A percentile compares a stretch with the other conserved stretches of the same genome.
These are phyloP conservation scores for Aspergillus viridinutans DNA, from an alignment of 2,329 filamentous ascomycete genomes.

Conservation along the genomic window DNA sequence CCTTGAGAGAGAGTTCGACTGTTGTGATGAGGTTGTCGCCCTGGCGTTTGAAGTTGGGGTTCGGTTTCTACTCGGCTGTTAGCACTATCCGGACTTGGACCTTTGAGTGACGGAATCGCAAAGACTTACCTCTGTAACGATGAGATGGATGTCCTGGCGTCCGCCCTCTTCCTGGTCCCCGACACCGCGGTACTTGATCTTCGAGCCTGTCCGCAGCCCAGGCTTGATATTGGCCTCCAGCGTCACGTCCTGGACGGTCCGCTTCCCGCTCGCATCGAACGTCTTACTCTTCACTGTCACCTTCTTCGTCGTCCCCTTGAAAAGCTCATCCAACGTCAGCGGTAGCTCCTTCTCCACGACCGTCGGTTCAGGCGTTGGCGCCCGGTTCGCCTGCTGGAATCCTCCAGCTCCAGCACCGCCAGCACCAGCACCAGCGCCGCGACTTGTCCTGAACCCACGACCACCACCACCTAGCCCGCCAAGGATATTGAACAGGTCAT, in stretches of 20 bases:
- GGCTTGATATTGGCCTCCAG: conserved; percentile 94
- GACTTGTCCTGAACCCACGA: conserved; percentile 28
- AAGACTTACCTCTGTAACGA: conserved; percentile 78
- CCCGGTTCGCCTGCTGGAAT: conserved; percentile 30
- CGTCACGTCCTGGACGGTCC: conserved; percentile 81
- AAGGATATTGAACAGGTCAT: conserved; percentile 53
- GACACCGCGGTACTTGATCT: conserved; percentile 98
- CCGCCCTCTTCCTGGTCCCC: conserved; percentile 96
- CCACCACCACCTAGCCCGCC: conserved; percentile 37
- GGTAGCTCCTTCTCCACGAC: conserved; percentile 82
- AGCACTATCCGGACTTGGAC: conserved; percentile 22
- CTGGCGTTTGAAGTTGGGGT: conserved; percentile 77
- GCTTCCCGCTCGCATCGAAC: conserved; percentile 78
- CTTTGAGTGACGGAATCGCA: not conserved
- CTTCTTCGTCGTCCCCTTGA: conserved; percentile 84
- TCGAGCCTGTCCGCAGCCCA: conserved; percentile 91
- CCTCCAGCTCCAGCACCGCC: conserved; percentile 7
- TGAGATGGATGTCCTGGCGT: conserved; percentile 90
- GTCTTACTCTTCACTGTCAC: conserved; percentile 98
- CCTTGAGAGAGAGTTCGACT: conserved; percentile 81
- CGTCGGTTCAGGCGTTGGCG: conserved; percentile 73
- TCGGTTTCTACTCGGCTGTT: conserved; percentile 66
- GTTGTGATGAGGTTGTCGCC: conserved; percentile 80
- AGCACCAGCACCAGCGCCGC: conserved; percentile 14
- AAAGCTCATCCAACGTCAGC: conserved; percentile 83